Evolutionary conservation across 2,329 filamentous ascomycete genomes (phyloP), one percentile per base, ranked within the genome.

Genomic region (Colletotrichum coccodes): DNA sequence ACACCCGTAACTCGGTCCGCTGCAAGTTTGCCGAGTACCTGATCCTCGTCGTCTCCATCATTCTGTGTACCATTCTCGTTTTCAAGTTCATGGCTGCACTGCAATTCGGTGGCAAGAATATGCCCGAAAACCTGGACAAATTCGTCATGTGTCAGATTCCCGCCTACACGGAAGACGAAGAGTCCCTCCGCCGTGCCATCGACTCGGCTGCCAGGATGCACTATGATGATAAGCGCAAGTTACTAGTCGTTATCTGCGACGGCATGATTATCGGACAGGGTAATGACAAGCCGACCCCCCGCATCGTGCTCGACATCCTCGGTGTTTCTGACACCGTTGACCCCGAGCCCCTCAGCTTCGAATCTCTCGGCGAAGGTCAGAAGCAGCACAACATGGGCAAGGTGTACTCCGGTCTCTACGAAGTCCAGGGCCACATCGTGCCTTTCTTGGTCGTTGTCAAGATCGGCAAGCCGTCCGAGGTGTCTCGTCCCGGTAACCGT

Each of bases 371-470:
- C 68, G 95, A 98, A 81, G 96, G 96, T 78, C 89, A 92, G 82
- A 97, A 97, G 83, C 96, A 98, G 80, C 96, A 98, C 85, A 99
- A 99, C 81, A 98, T 98, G 95, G 96, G 93, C 80, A 99, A 99
- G 82, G 90, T 98, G 72, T 99, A 99, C 82, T 98, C 96, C 23
- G 96, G 96, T 76, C 86, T 99, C 6, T 99, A 99, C 79, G 96
- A 99, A 82, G 95, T 98, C 7, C 94, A 98, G 77, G 96, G 96
- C 71, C 95, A 99, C 78, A 98, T 99, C 73, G 96, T 99, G 52
- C 96, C 96, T 26, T 99, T 97, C 89, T 80, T 99, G 79, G 96
- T 99, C 60, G 87, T 99, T 52, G 95, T 98, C 82, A 99, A 99
- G 86, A 90, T 98, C 73, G 96, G 96, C 78, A 99, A 99, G 83